These are phyloP conservation scores for Flammula alnicola DNA, from an alignment of 1,284 basidiomycete genomes.

Conservation along the genomic window DNA sequence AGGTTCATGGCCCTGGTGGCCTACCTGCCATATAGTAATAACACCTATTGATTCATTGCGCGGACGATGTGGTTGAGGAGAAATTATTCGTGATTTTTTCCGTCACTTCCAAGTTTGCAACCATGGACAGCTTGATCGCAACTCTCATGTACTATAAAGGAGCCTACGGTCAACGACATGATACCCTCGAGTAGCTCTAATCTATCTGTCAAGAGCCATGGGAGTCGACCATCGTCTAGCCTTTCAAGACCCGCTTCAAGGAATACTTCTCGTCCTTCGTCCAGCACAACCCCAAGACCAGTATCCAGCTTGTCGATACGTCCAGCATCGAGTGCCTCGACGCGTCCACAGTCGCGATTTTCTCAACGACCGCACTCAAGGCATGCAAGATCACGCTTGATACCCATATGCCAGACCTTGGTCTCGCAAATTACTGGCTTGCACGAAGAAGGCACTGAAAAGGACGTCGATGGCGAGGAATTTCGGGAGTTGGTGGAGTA, in stretches of 20 bases:
- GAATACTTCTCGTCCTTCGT: slow-evolving; percentile 24
- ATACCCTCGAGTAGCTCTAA: slow-evolving; percentile 23
- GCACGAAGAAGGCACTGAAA: slow-evolving; percentile 42
- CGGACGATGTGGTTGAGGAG: too few species aligned
- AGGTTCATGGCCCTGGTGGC: too few species aligned
- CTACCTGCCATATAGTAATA: too few species aligned
- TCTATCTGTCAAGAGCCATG: slow-evolving; percentile 19
- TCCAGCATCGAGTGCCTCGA: slow-evolving; percentile 43
- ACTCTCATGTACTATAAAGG: not conserved
- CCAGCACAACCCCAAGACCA: slow-evolving; percentile 30
- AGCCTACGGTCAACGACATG: too few species aligned
- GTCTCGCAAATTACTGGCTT: slow-evolving; percentile 56
- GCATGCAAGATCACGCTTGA: slow-evolving; percentile 54
- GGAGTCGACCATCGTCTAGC: slow-evolving; percentile 21
- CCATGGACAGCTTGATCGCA: not conserved
- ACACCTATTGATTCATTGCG: too few species aligned
- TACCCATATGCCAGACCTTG: slow-evolving; percentile 58
- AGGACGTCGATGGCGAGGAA: slow-evolving; percentile 46
- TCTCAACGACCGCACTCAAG: slow-evolving; percentile 58
- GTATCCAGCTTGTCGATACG: slow-evolving; percentile 30
- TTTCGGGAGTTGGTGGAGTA: slow-evolving; percentile 58
- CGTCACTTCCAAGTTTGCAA: too few species aligned
- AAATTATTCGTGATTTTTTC: too few species aligned
- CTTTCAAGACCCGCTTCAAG: slow-evolving; percentile 23
- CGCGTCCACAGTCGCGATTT: slow-evolving; percentile 56